Conservation (phyloP, 306 rosid species). For the Canavalia gladiata region DNA sequence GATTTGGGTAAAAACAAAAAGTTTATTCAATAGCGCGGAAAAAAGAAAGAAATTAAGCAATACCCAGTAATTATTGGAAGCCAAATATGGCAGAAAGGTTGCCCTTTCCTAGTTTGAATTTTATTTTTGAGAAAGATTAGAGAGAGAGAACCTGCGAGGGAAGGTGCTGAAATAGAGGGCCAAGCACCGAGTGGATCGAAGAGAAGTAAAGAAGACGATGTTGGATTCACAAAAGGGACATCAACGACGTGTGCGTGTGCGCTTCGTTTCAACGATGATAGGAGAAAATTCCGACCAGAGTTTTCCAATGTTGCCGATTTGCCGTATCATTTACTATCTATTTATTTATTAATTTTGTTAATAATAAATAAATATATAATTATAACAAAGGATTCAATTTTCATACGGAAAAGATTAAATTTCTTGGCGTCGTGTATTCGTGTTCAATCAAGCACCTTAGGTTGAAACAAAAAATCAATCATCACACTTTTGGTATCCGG, state of each 20-base stretch:
- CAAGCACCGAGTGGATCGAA: conserved; percentile 44
- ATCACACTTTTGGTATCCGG: too few relatives aligned
- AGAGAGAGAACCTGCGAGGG: conserved; percentile 40
- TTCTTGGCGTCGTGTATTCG: neutral
- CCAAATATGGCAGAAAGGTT: conserved; percentile 26
- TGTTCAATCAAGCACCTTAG: too few relatives aligned
- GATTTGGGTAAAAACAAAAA: conserved; percentile 37
- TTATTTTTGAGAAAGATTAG: neutral
- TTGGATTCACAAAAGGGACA: conserved; percentile 34
- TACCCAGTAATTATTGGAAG: conserved; percentile 26
- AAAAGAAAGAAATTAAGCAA: conserved; percentile 12
- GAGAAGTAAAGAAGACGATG: conserved; percentile 37
- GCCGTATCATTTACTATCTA: conserved; percentile 19
- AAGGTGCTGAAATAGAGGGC: conserved; percentile 37
- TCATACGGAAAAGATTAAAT: neutral
- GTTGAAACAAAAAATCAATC: too few relatives aligned
- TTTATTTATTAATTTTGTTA: conserved; percentile 6
- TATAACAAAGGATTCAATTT: neutral
- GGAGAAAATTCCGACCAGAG: conserved; percentile 12
- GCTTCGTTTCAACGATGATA: conserved; percentile 40
- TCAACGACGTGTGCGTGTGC: neutral
- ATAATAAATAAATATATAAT: neutral
- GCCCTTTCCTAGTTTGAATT: neutral
- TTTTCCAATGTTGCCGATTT: conserved; percentile 40
- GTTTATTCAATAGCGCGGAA: neutral